These are phyloP conservation scores for Fusarium multiceps DNA, from an alignment of 2,329 filamentous ascomycete genomes.

Conservation along the genomic window DNA sequence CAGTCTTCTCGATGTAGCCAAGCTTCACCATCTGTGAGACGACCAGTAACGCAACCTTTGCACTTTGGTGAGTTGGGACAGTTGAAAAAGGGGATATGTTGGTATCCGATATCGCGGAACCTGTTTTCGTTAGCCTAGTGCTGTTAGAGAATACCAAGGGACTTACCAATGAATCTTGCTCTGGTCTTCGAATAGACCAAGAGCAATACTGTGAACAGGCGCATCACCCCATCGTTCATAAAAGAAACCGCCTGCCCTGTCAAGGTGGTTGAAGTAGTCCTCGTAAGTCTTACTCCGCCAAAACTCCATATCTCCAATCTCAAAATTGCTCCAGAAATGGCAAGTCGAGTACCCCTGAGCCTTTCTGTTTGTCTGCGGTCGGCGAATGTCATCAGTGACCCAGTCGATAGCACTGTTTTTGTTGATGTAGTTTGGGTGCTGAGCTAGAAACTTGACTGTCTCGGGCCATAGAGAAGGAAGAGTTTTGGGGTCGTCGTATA, in stretches of 20 bases:
- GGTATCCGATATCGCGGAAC: constrained; percentile 99
- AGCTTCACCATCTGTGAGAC: constrained; percentile 87
- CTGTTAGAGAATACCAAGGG: not conserved
- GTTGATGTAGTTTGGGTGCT: constrained; percentile 84
- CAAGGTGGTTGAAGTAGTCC: constrained; percentile 95
- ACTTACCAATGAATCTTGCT: constrained; percentile 91
- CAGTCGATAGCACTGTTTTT: constrained; percentile 88
- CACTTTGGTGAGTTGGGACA: constrained; percentile 98
- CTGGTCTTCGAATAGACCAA: constrained; percentile 91
- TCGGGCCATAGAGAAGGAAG: constrained; percentile 95
- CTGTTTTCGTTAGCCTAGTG: constrained; percentile 57
- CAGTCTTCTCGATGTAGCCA: constrained; percentile 93
- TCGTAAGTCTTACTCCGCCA: constrained; percentile 92
- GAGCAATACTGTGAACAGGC: constrained; percentile 92
- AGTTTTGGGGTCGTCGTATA: constrained; percentile 90
- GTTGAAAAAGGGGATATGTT: constrained; percentile 98
- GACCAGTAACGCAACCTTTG: constrained; percentile 84
- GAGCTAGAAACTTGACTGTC: constrained; percentile 87
- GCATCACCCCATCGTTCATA: constrained; percentile 99
- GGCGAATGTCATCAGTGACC: constrained; percentile 80
- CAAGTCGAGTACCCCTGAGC: constrained; percentile 97
- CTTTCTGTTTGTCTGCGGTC: constrained; percentile 81
- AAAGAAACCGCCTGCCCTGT: constrained; percentile 97
- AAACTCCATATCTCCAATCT: constrained; percentile 92
- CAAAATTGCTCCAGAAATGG: constrained; percentile 99